Evolutionary conservation across 768 basidiomycete species (phyloP).

Genomic region (Leccinum disarticulatum): DNA sequence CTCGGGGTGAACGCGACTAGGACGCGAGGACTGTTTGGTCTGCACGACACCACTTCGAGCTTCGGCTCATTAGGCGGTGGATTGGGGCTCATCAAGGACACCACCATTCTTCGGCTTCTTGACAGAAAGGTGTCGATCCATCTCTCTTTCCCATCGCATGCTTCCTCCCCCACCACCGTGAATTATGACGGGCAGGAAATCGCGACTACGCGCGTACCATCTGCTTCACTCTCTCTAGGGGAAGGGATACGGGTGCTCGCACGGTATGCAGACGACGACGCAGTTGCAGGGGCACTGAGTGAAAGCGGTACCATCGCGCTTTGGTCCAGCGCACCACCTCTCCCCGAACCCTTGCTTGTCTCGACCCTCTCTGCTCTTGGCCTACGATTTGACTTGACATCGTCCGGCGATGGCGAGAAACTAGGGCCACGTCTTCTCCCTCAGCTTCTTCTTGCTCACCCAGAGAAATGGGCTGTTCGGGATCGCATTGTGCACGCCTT

Average conservation of each 20-base stretch:
- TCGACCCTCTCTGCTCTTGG: conserved; percentile 29
- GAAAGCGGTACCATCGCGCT: conserved; percentile 25
- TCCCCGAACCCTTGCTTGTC: conserved; percentile 23
- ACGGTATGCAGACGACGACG: conserved; percentile 9
- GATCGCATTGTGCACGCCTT: conserved; percentile 14
- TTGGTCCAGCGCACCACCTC: conserved; percentile 32
- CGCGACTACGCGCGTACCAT: conserved; percentile 10
- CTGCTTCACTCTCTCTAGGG: conserved; percentile 20
- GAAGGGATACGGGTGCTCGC: conserved; percentile 16
- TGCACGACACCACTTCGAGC: conserved; percentile 37
- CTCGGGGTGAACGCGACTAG: conserved; percentile 63
- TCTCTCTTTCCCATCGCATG: conserved; percentile 28
- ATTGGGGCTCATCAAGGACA: conserved; percentile 32
- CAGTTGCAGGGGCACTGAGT: conserved; percentile 26
- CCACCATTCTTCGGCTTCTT: conserved; percentile 24
- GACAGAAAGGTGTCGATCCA: conserved; percentile 24
- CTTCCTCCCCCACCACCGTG: conserved; percentile 12
- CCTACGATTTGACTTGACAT: conserved; percentile 12
- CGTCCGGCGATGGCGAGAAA: background rate
- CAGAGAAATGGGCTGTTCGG: conserved; percentile 22
- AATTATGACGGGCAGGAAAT: conserved; percentile 1
- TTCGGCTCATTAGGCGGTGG: conserved; percentile 37
- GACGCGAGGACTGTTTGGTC: conserved; percentile 38
- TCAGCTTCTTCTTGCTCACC: conserved; percentile 30
- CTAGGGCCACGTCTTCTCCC: conserved; percentile 18